A percentile compares a stretch with the other conserved stretches of the same genome.
These are phyloP conservation scores for Hyaloscypha hepaticicola DNA, from an alignment of 495 filamentous ascomycete species.

Conservation along the genomic window DNA sequence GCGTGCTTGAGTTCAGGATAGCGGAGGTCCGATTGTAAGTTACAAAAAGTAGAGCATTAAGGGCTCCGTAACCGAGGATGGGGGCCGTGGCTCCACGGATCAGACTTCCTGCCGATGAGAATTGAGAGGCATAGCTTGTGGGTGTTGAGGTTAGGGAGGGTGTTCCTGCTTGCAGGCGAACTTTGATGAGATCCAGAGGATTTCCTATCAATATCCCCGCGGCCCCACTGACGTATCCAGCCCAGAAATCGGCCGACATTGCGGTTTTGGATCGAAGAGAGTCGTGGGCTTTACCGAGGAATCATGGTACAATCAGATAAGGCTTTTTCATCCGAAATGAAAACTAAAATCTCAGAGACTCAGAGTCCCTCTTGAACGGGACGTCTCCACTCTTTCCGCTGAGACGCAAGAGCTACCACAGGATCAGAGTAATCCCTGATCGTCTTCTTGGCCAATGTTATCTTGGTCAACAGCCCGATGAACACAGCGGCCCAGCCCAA, in stretches of 20 bases:
- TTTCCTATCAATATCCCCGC: slow-evolving; percentile 84
- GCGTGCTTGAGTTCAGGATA: slow-evolving; percentile 30
- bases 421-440: slow-evolving; percentile 27
- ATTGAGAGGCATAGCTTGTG: slow-evolving; percentile 27
- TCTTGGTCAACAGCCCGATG: slow-evolving; percentile 25
- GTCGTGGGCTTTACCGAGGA: slow-evolving; percentile 3
- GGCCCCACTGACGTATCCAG: slow-evolving; percentile 80
- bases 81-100: slow-evolving; percentile 71
- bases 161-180: slow-evolving; percentile 67
- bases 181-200: slow-evolving; percentile 84
- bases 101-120: slow-evolving; percentile 35
- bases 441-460: slow-evolving; percentile 25
- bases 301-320: slow-evolving; percentile 8
- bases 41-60: slow-evolving; percentile 85
- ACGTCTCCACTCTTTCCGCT: slow-evolving; percentile 23
- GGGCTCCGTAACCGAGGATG: slow-evolving; percentile 80
- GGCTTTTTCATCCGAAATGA: slow-evolving; percentile 3
- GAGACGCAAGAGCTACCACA: slow-evolving; percentile 13
- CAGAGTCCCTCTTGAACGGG: slow-evolving; percentile 15
- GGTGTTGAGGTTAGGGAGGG: slow-evolving; percentile 22
- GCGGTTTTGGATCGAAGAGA: slow-evolving; percentile 7
- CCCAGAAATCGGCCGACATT: slow-evolving; percentile 87
- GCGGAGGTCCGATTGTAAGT: slow-evolving; percentile 72
- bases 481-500: slow-evolving; percentile 29
- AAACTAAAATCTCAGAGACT: not conserved